Evolutionary conservation across 257 asterid genomes (phyloP), one percentile per base, ranked within the genome.

Genomic region (Rehmannia glutinosa): DNA sequence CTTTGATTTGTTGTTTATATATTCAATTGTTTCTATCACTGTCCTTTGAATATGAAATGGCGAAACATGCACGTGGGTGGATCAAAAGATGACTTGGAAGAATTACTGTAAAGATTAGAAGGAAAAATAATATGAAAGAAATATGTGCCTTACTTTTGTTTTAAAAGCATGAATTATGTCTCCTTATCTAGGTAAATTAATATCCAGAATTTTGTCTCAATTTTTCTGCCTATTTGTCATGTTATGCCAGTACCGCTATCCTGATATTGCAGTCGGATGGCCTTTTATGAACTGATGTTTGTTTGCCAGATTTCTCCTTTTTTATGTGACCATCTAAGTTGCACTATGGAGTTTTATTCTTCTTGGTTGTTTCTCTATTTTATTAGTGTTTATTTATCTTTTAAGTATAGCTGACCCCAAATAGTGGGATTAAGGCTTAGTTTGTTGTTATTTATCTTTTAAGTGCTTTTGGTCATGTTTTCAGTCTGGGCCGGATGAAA

Each of bases 401-500:
- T n/a, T n/a, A n/a, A n/a, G n/a, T n/a, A n/a, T n/a, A n/a, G n/a
- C n/a, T n/a, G n/a, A n/a, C n/a, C n/a, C n/a, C n/a, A n/a, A n/a
- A n/a, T n/a, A n/a, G n/a, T n/a, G n/a, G n/a, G n/a, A n/a, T n/a
- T n/a, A n/a, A n/a, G n/a, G n/a, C n/a, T n/a, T n/a, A n/a, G n/a
- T n/a, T n/a, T n/a, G n/a, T n/a, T n/a, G n/a, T 54, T 33, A 11
- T 68, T 49, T 12, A 49, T 51, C 39, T 21, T 2, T 56, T 53
- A 43, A 51, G 43, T 25, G 24, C 30, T 72, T 74, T n/a, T n/a
- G n/a, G n/a, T 60, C 16, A 33, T 75, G 63, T 67, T 42, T 55
- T 50, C 78, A 94, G 99, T 90, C 97, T 49, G 97, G 97, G 28
- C 86, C 97, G 5, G 97, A 90, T 77, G 97, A 84, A 77, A 84